Conservation (phyloP, 495 filamentous ascomycete genomes). For the Penicillium pulvis region DNA sequence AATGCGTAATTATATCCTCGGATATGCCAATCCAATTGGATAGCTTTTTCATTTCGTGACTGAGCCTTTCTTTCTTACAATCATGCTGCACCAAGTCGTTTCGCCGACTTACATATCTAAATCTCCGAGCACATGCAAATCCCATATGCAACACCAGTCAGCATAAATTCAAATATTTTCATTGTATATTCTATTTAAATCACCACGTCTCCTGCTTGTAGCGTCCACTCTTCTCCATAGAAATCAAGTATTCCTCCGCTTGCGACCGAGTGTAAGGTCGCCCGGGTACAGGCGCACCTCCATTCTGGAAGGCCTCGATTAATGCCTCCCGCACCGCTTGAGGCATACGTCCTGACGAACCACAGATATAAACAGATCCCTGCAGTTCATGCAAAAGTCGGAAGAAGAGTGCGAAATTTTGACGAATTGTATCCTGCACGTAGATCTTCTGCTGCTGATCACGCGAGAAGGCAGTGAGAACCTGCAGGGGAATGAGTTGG, state of each 20-base stretch:
- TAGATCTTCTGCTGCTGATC: conserved; percentile 78
- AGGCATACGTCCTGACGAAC: conserved; percentile 84
- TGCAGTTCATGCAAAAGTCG: conserved; percentile 52
- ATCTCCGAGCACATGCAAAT: conserved; percentile 3
- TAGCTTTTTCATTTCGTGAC: neutral
- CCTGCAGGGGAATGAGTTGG: conserved; percentile 45
- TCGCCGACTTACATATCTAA: conserved; percentile 19
- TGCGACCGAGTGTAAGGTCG: conserved; percentile 40
- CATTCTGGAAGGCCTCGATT: conserved; percentile 63
- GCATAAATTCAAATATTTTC: neutral
- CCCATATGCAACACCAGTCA: neutral
- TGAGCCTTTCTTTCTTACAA: neutral
- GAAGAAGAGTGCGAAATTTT: conserved; percentile 59
- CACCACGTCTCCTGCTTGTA: conserved; percentile 84
- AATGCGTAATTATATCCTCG: neutral
- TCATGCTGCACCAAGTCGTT: neutral
- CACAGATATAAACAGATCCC: conserved; percentile 77
- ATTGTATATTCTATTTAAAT: conserved; percentile 5
- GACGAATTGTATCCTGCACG: conserved; percentile 80
- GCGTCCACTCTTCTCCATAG: conserved; percentile 67
- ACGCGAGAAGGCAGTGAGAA: conserved; percentile 83
- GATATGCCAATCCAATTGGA: neutral
- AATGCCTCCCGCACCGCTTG: conserved; percentile 81
- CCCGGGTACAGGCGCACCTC: conserved; percentile 28
- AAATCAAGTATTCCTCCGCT: conserved; percentile 59